Base-by-base conservation (phyloP, 2,329 filamentous ascomycete species). In the Trichoderma simmonsii region DNA sequence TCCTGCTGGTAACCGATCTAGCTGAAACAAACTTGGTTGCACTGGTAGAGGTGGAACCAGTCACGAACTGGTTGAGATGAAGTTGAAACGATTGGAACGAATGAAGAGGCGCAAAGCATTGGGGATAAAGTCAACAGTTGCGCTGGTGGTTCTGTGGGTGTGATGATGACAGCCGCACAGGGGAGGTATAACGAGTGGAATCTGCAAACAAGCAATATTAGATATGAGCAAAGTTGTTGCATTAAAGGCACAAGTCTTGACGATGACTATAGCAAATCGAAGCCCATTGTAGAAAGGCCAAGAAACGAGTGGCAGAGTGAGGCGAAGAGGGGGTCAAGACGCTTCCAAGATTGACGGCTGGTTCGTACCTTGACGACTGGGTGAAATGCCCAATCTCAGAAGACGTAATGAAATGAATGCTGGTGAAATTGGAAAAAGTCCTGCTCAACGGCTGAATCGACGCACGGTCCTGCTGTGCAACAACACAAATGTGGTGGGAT, bases 1-100 rank as follows among this genome's bases (percentile, higher is more conserved):
- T 24, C 21, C 59, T 70, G 39, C 60, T 30, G 48, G 43, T n/a
- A 64, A 14, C 43, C 48, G 51, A 39, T 57, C 32, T 64, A 64
- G 48, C 43, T 71, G 61, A 71, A 71, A 64, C 61, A 28, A n/a
- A 56, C 26, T 66, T 59, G 61, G 61, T 71, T 60, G 69, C 69
- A 71, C 69, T 62, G 66, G 30, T 7, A 56, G 51, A 60, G 51
- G 61, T 59, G 54, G 39, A 60, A 66, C 61, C 51, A 60, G 24
- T 59, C 51, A 62, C n/a, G 21, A 30, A 43, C 28, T 61, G 66
- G 21, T 30, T 24, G 24, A 51, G 39, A 54, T 14, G 57, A 72
- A 24, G n/a, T 60, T 30, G 64, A 61, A 56, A 39, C 21, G 30
- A 6, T 60, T 60, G 64, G 62, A 43, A 72, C 32, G 26, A 72